Conservation (phyloP, 2,329 filamentous ascomycete species). For the Fusarium sp. region DNA sequence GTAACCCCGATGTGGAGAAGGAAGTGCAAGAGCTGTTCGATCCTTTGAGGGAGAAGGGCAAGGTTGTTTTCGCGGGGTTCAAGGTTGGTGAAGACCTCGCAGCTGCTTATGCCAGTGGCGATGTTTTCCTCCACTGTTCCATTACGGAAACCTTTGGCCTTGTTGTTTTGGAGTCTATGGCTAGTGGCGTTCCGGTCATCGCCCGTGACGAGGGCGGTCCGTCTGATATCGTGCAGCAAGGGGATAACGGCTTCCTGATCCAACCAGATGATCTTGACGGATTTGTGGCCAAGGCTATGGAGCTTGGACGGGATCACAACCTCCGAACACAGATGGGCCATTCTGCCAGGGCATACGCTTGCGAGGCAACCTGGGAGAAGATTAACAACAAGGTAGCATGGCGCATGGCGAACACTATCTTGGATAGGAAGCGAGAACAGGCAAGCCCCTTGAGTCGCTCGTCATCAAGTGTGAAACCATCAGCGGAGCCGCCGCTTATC, state of each 20-base stretch:
- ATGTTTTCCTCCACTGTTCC: conserved; percentile 78
- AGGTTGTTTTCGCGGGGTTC: conserved; percentile 75
- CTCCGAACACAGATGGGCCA: conserved; percentile 59
- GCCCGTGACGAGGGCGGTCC: conserved; percentile 77
- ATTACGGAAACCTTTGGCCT: conserved; percentile 78
- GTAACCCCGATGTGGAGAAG: conserved; percentile 70
- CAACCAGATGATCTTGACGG: conserved; percentile 67
- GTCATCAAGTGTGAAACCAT: conserved; percentile 27
- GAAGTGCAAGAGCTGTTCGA: conserved; percentile 71
- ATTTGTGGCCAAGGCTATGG: conserved; percentile 66
- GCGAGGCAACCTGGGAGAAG: conserved; percentile 75
- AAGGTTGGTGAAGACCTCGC: conserved; percentile 69
- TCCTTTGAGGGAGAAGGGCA: conserved; percentile 58
- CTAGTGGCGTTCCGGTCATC: conserved; percentile 74
- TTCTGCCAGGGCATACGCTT: conserved; percentile 65
- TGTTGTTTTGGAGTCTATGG: conserved; percentile 77
- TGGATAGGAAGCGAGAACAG: conserved; percentile 55
- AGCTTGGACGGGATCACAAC: conserved; percentile 58
- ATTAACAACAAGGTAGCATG: conserved; percentile 77
- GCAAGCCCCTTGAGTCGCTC: conserved; percentile 20
- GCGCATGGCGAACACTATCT: conserved; percentile 67
- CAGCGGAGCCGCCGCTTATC: conserved; percentile 49
- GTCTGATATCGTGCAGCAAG: conserved; percentile 72
- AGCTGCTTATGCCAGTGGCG: conserved; percentile 73
- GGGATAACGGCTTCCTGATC: conserved; percentile 69